phyloP scores from a whole-genome alignment of 371 early-diverging fungal genomes.

The Syncephalastrum monosporum region DNA sequence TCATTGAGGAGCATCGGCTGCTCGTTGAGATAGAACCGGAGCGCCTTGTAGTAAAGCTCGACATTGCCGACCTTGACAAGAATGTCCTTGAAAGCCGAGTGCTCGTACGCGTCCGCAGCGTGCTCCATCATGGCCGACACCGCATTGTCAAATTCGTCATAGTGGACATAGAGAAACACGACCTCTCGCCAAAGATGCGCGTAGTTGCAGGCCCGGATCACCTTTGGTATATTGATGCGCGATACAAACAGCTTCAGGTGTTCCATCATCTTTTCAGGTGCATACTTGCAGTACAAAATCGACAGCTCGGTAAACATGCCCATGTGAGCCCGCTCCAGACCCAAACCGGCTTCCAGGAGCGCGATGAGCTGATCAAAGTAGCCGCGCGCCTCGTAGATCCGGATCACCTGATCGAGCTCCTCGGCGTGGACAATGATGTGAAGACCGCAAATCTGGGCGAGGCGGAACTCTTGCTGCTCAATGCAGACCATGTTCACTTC shows the following conservation, averaged over 20 bases:
- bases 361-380: conserved; percentile 88
- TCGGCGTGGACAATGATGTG: conserved; percentile 96
- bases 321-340: conserved; percentile 97
- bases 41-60: conserved; percentile 96
- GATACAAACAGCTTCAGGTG: conserved; percentile 94
- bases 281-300: conserved; percentile 93
- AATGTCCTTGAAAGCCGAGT: conserved; percentile 92
- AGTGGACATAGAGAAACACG: conserved; percentile 96
- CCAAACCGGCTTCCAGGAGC: conserved; percentile 89
- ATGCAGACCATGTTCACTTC: conserved; percentile 96
- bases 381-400: conserved; percentile 86
- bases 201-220: conserved; percentile 89
- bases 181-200: conserved; percentile 96
- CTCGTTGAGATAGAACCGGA: conserved; percentile 94
- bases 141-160: conserved; percentile 98
- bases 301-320: conserved; percentile 99
- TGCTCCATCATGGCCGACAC: conserved; percentile 92
- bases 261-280: conserved; percentile 92
- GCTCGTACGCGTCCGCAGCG: conserved; percentile 93
- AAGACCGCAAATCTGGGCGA: conserved; percentile 97
- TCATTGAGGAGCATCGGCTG: conserved; percentile 93
- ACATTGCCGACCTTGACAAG: conserved; percentile 94
- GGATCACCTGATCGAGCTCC: conserved; percentile 86
- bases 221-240: conserved; percentile 98
- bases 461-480: conserved; percentile 87